phyloP scores from a whole-genome alignment of 106 monocot genomes.

The Platanthera zijinensis region DNA sequence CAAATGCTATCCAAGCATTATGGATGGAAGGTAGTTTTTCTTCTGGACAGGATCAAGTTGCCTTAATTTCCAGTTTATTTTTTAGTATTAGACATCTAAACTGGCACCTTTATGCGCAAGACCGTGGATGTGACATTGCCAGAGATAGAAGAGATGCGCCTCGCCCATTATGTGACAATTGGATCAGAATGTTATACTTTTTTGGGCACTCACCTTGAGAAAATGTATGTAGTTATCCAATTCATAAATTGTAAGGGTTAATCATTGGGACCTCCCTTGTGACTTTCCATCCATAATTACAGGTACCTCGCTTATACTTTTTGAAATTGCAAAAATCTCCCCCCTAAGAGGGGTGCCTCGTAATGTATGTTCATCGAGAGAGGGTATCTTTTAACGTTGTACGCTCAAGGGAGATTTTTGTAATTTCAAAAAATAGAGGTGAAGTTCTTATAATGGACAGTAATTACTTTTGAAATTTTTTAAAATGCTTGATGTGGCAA shows the following conservation, averaged over 20 bases:
- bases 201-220: conserved; percentile 49
- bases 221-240: conserved; percentile 38
- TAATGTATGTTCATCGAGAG: too few relatives aligned
- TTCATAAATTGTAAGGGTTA: neutral
- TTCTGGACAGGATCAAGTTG: neutral
- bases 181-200: conserved; percentile 77
- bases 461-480: neutral
- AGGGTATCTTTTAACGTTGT: too few relatives aligned
- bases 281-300: too few relatives aligned
- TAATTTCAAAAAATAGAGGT: too few relatives aligned
- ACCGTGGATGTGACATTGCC: conserved; percentile 70
- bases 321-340: too few relatives aligned
- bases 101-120: conserved; percentile 24
- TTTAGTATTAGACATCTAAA: neutral
- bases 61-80: neutral
- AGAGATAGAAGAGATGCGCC: conserved; percentile 91
- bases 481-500: neutral
- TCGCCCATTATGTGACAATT: conserved; percentile 84
- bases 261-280: too few relatives aligned
- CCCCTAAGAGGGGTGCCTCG: too few relatives aligned
- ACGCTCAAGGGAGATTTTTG: too few relatives aligned
- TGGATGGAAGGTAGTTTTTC: conserved; percentile 77
- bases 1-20: conserved; percentile 39
- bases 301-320: too few relatives aligned
- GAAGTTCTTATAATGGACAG: neutral